These are phyloP conservation scores for Discostella stelligeroides DNA, from an alignment of 108 stramenopile genomes.

Conservation along the genomic window DNA sequence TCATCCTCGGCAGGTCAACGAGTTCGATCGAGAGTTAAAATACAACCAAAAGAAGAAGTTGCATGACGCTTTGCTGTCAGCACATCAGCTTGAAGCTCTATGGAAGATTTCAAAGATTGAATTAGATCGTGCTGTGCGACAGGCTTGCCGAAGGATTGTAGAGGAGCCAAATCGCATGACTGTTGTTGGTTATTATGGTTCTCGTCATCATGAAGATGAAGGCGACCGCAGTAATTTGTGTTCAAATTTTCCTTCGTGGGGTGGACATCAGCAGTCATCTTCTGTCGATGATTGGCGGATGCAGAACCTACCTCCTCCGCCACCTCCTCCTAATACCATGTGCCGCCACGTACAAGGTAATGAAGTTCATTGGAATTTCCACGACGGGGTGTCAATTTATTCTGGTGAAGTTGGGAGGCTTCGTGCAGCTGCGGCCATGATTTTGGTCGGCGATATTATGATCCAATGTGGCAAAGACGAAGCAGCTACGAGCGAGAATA, in stretches of 20 bases:
- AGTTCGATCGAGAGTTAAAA: constrained; percentile 54
- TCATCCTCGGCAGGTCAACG: constrained; percentile 11
- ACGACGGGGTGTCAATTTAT: background rate
- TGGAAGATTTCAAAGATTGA: constrained; percentile 87
- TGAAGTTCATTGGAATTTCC: background rate
- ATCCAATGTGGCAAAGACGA: constrained; percentile 75
- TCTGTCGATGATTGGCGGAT: constrained; percentile 17
- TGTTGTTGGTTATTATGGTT: background rate
- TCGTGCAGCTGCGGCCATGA: constrained; percentile 69
- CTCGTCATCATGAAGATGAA: background rate
- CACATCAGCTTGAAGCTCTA: constrained; percentile 77
- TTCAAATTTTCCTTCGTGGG: constrained; percentile 62
- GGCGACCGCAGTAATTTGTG: constrained; percentile 43
- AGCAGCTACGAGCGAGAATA: constrained; percentile 55
- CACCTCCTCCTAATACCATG: background rate
- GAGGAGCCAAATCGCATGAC: background rate
- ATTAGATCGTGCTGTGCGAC: constrained; percentile 62
- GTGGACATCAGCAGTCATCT: constrained; percentile 30
- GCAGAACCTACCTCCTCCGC: constrained; percentile 11
- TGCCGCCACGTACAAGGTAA: background rate
- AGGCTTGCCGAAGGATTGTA: constrained; percentile 71
- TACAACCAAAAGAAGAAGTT: constrained; percentile 53
- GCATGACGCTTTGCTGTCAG: constrained; percentile 56
- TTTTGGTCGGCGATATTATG: constrained; percentile 76
- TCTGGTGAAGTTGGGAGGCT: constrained; percentile 60